Conservation (phyloP, 768 basidiomycete species). For the Boletus rufocinnamomeus region DNA sequence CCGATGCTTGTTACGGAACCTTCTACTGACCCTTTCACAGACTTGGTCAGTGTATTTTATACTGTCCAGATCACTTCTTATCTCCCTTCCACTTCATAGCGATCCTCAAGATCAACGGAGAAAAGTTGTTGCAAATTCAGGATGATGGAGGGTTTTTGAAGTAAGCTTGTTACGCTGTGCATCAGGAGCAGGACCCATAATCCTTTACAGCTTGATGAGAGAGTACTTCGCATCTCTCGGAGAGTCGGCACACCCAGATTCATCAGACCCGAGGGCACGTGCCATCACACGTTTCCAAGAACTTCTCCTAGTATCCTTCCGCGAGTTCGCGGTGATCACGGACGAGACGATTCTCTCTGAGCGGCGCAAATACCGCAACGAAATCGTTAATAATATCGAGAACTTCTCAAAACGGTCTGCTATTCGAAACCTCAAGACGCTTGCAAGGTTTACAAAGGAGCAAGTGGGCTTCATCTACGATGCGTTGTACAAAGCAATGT, state of each 20-base stretch:
- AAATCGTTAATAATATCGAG: slow-evolving; percentile 92
- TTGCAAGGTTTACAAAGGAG: slow-evolving; percentile 84
- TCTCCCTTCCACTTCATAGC: slow-evolving; percentile 49
- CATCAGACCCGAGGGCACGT: slow-evolving; percentile 83
- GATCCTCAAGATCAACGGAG: slow-evolving; percentile 96
- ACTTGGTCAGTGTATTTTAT: slow-evolving; percentile 48
- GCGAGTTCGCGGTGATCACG: slow-evolving; percentile 95
- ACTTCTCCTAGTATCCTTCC: slow-evolving; percentile 92
- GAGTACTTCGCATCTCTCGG: slow-evolving; percentile 93
- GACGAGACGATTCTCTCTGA: slow-evolving; percentile 92
- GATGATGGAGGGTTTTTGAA: slow-evolving; percentile 97
- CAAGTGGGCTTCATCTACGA: slow-evolving; percentile 91
- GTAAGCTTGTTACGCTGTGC: slow-evolving; percentile 44
- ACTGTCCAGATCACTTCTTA: slow-evolving; percentile 12
- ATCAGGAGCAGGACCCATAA: background rate
- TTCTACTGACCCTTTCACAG: slow-evolving; percentile 36
- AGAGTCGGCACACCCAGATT: slow-evolving; percentile 90
- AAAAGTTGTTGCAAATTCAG: slow-evolving; percentile 86
- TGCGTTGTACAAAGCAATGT: slow-evolving; percentile 84
- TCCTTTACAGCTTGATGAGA: slow-evolving; percentile 74
- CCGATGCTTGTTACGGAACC: background rate
- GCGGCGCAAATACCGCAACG: slow-evolving; percentile 80
- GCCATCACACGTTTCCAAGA: slow-evolving; percentile 98
- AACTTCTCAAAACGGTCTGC: slow-evolving; percentile 91
- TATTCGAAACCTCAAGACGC: slow-evolving; percentile 78